Percentiles rank a stretch among this genome's conserved stretches.
phyloP scores from a whole-genome alignment of 768 basidiomycete species.

The Serpula lacrymans region DNA sequence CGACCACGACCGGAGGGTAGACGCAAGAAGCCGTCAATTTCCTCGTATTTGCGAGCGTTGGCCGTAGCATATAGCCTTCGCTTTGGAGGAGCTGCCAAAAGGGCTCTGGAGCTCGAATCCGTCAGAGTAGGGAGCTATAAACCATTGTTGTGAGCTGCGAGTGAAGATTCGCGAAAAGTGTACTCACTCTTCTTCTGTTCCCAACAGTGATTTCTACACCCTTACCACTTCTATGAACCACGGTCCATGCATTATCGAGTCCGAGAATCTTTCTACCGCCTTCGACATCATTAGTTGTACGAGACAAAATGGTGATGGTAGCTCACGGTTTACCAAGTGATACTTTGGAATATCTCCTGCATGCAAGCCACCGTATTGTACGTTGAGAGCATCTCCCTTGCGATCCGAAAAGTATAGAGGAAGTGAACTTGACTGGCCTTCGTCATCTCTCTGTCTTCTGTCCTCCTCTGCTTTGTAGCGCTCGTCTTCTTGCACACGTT shows the following conservation, averaged over 20 bases:
- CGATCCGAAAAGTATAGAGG: conserved; percentile 59
- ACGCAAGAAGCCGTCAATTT: conserved; percentile 65
- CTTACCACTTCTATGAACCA: conserved; percentile 51
- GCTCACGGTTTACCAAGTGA: conserved; percentile 54
- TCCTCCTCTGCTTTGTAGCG: conserved; percentile 33
- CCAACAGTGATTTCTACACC: conserved; percentile 57
- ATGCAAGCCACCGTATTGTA: conserved; percentile 65
- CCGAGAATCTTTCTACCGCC: conserved; percentile 57
- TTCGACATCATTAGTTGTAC: conserved; percentile 49
- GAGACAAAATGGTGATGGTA: conserved; percentile 5
- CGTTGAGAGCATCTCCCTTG: conserved; percentile 62
- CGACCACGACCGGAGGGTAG: conserved; percentile 42
- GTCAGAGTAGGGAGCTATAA: conserved; percentile 48
- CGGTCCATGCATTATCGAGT: conserved; percentile 46
- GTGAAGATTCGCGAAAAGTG: conserved; percentile 3
- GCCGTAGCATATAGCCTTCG: conserved; percentile 42
- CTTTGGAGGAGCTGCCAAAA: conserved; percentile 51
- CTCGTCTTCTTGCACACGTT: conserved; percentile 25
- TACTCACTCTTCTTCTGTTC: conserved; percentile 40
- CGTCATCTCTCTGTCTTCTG: conserved; percentile 19
- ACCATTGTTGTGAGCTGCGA: conserved; percentile 2
- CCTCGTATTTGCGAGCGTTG: conserved; percentile 47
- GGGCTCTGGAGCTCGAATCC: conserved; percentile 50
- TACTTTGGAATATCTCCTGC: conserved; percentile 67
- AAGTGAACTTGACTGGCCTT: conserved; percentile 22